Percentiles rank a stretch among this genome's conserved stretches.
phyloP scores from a whole-genome alignment of 441 rosid genomes.

The Syzygium syzygioides region DNA sequence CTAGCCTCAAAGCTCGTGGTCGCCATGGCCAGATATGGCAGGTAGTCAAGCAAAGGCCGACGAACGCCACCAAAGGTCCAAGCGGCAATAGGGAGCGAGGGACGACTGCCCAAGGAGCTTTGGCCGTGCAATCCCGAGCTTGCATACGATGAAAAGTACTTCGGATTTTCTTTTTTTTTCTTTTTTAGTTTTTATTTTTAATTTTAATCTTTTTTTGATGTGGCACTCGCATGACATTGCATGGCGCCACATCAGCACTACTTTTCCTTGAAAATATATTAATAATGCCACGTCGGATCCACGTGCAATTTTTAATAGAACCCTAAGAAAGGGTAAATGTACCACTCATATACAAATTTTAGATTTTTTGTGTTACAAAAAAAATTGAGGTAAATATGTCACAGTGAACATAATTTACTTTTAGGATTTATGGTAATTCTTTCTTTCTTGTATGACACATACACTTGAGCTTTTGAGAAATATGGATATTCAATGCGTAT shows the following conservation, averaged over 20 bases:
- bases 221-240: not conserved
- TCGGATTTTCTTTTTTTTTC: not conserved
- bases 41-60: not conserved
- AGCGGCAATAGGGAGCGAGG: not conserved
- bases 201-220: not conserved
- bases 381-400: not conserved
- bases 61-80: not conserved
- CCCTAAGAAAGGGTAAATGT: not conserved
- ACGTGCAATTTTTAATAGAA: too few species aligned
- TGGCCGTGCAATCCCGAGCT: not conserved
- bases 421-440: too few species aligned
- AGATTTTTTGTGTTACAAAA: too few species aligned
- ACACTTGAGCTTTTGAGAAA: not conserved
- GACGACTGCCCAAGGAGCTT: not conserved
- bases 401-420: too few species aligned
- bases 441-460: not conserved
- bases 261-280: too few species aligned
- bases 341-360: too few species aligned
- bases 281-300: not conserved
- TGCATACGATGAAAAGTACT: not conserved
- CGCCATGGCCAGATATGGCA: not conserved
- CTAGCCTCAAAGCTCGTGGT: not conserved
- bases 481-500: not conserved
- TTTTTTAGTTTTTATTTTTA: too few species aligned
- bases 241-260: not conserved